Conservation (phyloP, 345 rosid species). For the Lenwebbia sp. region DNA sequence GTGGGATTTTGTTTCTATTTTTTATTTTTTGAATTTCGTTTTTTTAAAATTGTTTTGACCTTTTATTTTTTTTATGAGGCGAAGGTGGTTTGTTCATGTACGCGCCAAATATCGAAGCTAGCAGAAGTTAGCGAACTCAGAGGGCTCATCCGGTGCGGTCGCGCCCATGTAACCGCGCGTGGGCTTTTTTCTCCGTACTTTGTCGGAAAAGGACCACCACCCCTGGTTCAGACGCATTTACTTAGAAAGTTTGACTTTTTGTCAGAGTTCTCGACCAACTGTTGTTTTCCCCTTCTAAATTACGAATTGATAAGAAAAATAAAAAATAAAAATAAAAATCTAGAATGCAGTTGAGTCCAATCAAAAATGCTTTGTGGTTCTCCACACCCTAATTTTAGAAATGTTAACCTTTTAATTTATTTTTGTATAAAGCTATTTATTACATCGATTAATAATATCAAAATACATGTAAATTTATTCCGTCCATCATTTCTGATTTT, state of each 20-base stretch:
- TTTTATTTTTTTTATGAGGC: not conserved
- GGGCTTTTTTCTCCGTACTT: not conserved
- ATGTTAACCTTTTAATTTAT: not conserved
- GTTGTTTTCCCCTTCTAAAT: not conserved
- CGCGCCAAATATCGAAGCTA: constrained; percentile 8
- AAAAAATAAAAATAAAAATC: not conserved
- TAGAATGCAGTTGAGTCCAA: not conserved
- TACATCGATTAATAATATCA: not conserved
- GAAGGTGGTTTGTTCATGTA: not conserved
- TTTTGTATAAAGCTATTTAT: not conserved
- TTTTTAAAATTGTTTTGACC: not conserved
- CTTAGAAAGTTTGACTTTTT: not conserved
- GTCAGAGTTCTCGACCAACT: not conserved
- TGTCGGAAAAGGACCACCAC: not conserved
- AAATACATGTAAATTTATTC: not conserved
- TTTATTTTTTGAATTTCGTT: not conserved
- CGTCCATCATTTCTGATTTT: not conserved
- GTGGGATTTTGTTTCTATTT: not conserved
- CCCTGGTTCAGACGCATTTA: not conserved
- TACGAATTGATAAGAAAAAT: not conserved
- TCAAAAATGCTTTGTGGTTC: not conserved
- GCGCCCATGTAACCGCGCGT: not conserved
- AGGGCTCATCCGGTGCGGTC: not conserved
- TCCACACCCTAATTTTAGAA: not conserved
- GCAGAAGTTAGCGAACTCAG: not conserved